Percentiles rank a stretch among this genome's conserved stretches.
Conservation (phyloP, 495 filamentous ascomycete genomes). For the Apiosordaria backusii region DNA sequence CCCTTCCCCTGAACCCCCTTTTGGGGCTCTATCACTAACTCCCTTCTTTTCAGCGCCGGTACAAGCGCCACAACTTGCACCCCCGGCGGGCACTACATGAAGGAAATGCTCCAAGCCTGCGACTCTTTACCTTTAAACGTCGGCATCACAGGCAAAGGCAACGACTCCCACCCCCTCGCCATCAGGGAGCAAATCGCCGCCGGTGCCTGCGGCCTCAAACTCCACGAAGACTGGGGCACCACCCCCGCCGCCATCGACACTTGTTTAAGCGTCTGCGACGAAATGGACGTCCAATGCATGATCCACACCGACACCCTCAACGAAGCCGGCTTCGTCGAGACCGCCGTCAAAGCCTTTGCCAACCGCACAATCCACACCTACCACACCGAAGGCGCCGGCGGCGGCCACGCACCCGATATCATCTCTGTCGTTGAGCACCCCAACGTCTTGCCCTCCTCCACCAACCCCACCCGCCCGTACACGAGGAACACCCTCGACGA, state of each 20-base stretch:
- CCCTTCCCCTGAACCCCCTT: background rate
- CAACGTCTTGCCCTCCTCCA: constrained; percentile 91
- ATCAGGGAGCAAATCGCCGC: constrained; percentile 79
- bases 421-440: constrained; percentile 86
- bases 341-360: constrained; percentile 84
- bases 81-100: constrained; percentile 76
- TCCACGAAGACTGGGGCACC: constrained; percentile 97
- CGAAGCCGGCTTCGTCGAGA: constrained; percentile 95
- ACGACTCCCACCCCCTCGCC: constrained; percentile 70
- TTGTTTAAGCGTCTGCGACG: constrained; percentile 83
- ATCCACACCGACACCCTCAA: constrained; percentile 99
- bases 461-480: constrained; percentile 91
- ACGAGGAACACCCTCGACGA: constrained; percentile 93
- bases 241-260: constrained; percentile 91
- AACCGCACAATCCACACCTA: constrained; percentile 94
- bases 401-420: constrained; percentile 96
- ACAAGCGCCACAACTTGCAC: constrained; percentile 96
- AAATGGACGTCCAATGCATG: constrained; percentile 88
- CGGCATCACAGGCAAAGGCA: constrained; percentile 95
- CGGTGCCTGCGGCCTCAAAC: constrained; percentile 85
- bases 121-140: constrained; percentile 87
- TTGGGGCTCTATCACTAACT: constrained; percentile 14
- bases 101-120: constrained; percentile 88
- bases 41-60: constrained; percentile 59
- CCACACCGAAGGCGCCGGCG: constrained; percentile 95